Percentiles rank a stretch among this genome's conserved stretches.
phyloP scores from a whole-genome alignment of 495 filamentous ascomycete genomes.

The Aspergillus asperescens region DNA sequence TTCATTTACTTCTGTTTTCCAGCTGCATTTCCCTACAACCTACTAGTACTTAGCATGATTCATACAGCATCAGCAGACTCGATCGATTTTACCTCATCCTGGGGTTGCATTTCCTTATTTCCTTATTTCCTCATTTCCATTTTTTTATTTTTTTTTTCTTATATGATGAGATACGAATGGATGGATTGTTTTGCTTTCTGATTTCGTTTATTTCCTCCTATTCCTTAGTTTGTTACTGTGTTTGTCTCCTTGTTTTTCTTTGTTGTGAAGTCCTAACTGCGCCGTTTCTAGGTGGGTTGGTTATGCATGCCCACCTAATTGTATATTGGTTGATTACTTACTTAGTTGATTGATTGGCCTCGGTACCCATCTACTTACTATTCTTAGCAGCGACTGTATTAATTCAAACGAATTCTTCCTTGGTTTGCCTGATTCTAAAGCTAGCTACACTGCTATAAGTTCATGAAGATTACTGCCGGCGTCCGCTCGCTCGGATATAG shows the following conservation, averaged over 20 bases:
- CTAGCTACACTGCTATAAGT: too few relatives aligned
- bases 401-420: conserved; percentile 15
- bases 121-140: not conserved
- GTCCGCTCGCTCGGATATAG: too few relatives aligned
- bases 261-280: too few relatives aligned
- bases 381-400: conserved; percentile 34
- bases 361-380: not conserved
- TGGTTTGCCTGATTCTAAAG: conserved; percentile 7
- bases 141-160: not conserved
- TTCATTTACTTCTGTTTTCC: not conserved
- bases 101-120: not conserved
- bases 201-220: conserved; percentile 17
- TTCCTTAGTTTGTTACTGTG: conserved; percentile 12
- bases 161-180: conserved; percentile 15
- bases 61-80: not conserved
- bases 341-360: too few relatives aligned
- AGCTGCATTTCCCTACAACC: not conserved
- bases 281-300: conserved; percentile 9
- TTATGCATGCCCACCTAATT: conserved; percentile 3
- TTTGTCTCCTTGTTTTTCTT: not conserved
- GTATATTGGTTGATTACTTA: conserved; percentile 23
- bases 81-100: not conserved
- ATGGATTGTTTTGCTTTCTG: conserved; percentile 13
- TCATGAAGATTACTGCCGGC: too few relatives aligned
- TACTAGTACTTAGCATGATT: not conserved